These are phyloP conservation scores for Phytophthora podocarpi DNA, from an alignment of 352 stramenopile species.

Conservation along the genomic window DNA sequence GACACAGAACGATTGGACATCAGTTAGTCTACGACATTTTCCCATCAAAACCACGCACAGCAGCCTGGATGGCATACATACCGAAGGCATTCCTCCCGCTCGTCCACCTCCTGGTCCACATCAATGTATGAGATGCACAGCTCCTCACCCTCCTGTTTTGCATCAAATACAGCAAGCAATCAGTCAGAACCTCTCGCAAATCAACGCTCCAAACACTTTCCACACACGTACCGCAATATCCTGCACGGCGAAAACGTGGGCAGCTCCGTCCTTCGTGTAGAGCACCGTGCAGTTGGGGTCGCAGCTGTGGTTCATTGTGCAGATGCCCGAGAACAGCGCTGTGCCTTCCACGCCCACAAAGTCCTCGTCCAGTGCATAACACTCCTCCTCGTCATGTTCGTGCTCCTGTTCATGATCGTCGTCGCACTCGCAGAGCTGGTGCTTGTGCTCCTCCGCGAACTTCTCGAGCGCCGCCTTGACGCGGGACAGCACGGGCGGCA, in stretches of 20 bases:
- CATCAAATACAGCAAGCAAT: neutral
- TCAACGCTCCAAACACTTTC: neutral
- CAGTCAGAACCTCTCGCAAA: neutral
- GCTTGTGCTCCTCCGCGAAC: conserved; percentile 68
- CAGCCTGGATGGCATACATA: conserved; percentile 27
- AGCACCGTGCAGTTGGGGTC: conserved; percentile 91
- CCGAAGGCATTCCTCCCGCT: conserved; percentile 82
- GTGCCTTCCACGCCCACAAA: conserved; percentile 96
- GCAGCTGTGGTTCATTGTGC: conserved; percentile 98
- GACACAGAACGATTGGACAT: conserved; percentile 13
- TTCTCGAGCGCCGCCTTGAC: conserved; percentile 73
- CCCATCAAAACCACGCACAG: neutral
- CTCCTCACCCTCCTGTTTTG: conserved; percentile 85
- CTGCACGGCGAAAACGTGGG: conserved; percentile 75
- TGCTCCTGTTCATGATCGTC: conserved; percentile 52
- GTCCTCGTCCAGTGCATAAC: conserved; percentile 66
- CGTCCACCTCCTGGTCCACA: conserved; percentile 72
- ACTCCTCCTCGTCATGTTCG: conserved; percentile 52
- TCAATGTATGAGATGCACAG: conserved; percentile 97
- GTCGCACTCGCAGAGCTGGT: conserved; percentile 45
- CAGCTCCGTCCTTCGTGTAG: conserved; percentile 83
- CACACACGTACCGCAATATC: conserved; percentile 58
- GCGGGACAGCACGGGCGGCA: conserved; percentile 59
- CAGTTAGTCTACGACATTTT: conserved; percentile 12
- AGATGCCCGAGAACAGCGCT: conserved; percentile 91